Conservation (phyloP, 768 basidiomycete species). For the Mycena chlorophos region DNA sequence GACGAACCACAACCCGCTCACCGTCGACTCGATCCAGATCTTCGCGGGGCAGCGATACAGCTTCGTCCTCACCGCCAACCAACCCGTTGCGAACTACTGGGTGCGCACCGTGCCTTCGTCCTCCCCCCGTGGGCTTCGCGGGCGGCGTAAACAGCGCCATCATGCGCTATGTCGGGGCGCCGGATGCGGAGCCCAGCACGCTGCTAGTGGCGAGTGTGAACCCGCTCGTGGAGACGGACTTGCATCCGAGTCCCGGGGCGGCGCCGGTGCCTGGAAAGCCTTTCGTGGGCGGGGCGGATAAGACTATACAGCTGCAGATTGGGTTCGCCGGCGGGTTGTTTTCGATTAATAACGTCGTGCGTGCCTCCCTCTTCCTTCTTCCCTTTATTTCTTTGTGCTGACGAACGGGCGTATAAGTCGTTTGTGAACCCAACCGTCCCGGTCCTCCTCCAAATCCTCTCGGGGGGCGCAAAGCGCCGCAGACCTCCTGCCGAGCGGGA, state of each 20-base stretch:
- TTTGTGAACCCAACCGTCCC: slow-evolving; percentile 38
- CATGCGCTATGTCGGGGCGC: slow-evolving; percentile 35
- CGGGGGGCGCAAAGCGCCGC: slow-evolving; percentile 37
- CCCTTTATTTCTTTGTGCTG: too few relatives aligned
- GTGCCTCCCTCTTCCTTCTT: too few relatives aligned
- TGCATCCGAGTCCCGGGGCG: slow-evolving; percentile 18
- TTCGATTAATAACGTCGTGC: slow-evolving; percentile 31
- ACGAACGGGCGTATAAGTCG: too few relatives aligned
- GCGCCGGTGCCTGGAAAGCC: slow-evolving; percentile 27
- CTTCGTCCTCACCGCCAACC: slow-evolving; percentile 39
- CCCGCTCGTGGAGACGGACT: slow-evolving; percentile 32
- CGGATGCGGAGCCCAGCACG: slow-evolving; percentile 29
- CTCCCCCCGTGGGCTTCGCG: too few relatives aligned
- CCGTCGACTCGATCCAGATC: slow-evolving; percentile 21
- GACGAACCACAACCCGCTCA: slow-evolving; percentile 17
- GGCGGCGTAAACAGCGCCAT: too few relatives aligned
- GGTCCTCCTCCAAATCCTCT: slow-evolving; percentile 45
- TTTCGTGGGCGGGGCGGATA: slow-evolving; percentile 27
- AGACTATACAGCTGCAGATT: slow-evolving; percentile 24
- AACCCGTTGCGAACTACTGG: slow-evolving; percentile 48
- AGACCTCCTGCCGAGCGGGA: slow-evolving; percentile 33
- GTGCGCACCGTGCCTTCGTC: slow-evolving; percentile 35
- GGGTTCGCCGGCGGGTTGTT: slow-evolving; percentile 24
- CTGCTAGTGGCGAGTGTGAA: slow-evolving; percentile 13
- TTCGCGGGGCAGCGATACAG: slow-evolving; percentile 39